phyloP scores from a whole-genome alignment of 2,329 filamentous ascomycete genomes.

The Oidium heveae region DNA sequence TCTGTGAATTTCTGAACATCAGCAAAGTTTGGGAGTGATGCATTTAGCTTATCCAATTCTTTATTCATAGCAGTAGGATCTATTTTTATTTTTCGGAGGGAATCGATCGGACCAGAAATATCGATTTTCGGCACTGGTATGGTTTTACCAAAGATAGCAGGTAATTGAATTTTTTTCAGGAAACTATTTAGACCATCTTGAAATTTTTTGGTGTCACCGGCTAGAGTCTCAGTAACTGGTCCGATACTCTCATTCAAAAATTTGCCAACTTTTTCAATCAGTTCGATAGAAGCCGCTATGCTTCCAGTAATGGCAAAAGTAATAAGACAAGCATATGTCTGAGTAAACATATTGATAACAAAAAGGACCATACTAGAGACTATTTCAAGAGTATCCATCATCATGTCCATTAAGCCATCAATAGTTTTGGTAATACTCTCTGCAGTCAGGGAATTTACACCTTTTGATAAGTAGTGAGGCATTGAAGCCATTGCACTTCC shows the following conservation, averaged over 20 bases:
- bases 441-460: slow-evolving; percentile 69
- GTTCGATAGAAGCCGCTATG: slow-evolving; percentile 40
- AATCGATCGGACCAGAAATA: slow-evolving; percentile 35
- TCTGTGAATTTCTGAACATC: slow-evolving; percentile 65
- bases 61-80: slow-evolving; percentile 38
- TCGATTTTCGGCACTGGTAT: slow-evolving; percentile 29
- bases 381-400: slow-evolving; percentile 55
- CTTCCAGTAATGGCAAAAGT: slow-evolving; percentile 60
- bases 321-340: slow-evolving; percentile 75
- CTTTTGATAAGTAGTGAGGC: slow-evolving; percentile 78
- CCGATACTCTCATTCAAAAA: slow-evolving; percentile 30
- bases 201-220: slow-evolving; percentile 26
- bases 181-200: slow-evolving; percentile 29
- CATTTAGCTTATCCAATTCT: slow-evolving; percentile 47
- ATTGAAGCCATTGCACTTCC: slow-evolving; percentile 94
- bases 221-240: slow-evolving; percentile 20
- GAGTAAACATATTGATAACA: slow-evolving; percentile 73
- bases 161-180: slow-evolving; percentile 25
- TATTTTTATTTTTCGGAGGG: slow-evolving; percentile 45
- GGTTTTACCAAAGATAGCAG: slow-evolving; percentile 20
- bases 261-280: slow-evolving; percentile 33
- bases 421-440: slow-evolving; percentile 59
- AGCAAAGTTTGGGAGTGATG: slow-evolving; percentile 57
- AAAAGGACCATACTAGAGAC: slow-evolving; percentile 78
- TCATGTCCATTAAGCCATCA: slow-evolving; percentile 51